phyloP scores from a whole-genome alignment of 2,329 filamentous ascomycete species.

The Aspergillus oerlinghausenensis region DNA sequence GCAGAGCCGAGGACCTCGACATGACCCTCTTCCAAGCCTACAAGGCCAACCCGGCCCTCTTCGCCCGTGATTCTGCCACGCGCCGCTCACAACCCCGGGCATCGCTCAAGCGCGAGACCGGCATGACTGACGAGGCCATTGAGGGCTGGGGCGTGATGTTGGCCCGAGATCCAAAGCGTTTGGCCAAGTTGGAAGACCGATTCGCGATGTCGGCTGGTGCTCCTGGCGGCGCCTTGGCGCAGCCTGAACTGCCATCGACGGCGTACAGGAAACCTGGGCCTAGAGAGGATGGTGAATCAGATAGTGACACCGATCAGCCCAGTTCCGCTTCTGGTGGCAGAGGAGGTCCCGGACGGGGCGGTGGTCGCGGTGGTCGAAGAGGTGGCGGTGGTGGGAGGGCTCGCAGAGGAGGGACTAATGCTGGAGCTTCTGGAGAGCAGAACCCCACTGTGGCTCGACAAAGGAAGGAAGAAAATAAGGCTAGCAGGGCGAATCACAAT shows the following conservation, averaged over 20 bases:
- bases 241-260: constrained; percentile 61
- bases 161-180: constrained; percentile 62
- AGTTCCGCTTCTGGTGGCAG: constrained; percentile 24
- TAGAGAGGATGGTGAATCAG: constrained; percentile 45
- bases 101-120: constrained; percentile 68
- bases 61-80: constrained; percentile 67
- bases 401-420: constrained; percentile 48
- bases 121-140: constrained; percentile 88
- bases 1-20: constrained; percentile 50
- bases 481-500: constrained; percentile 80
- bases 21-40: constrained; percentile 70
- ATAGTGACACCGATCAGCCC: constrained; percentile 36
- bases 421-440: constrained; percentile 60
- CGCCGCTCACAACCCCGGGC: constrained; percentile 59
- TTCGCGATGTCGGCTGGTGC: constrained; percentile 61
- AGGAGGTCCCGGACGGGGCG: constrained; percentile 37
- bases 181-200: constrained; percentile 66
- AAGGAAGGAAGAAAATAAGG: constrained; percentile 77
- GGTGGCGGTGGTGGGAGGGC: constrained; percentile 47
- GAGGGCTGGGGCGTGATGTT: constrained; percentile 95
- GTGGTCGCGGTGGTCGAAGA: constrained; percentile 48
- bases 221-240: constrained; percentile 39
- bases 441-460: constrained; percentile 67
- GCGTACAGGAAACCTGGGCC: constrained; percentile 51
- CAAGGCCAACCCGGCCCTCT: constrained; percentile 59